Evolutionary conservation across 2,329 filamentous ascomycete genomes (phyloP), one percentile per base, ranked within the genome.

Genomic region (Hypocreales sp.): DNA sequence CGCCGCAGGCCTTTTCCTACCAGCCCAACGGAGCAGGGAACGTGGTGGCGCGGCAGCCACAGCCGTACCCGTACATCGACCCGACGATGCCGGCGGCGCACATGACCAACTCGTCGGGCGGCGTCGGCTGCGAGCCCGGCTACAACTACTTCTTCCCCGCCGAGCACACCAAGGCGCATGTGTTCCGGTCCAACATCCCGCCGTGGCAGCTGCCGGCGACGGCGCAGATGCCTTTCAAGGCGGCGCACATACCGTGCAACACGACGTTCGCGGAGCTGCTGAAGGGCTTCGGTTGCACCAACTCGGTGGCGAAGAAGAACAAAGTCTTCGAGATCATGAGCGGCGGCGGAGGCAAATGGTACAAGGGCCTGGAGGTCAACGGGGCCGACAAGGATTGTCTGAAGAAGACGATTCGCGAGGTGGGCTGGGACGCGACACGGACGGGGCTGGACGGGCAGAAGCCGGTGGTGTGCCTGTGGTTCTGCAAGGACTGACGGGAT

Each of bases 121-220:
- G 67, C 14, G 55, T 62, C 1, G 67, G 69, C 22, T 64, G 64
- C 33, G 70, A 74, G 38, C 67, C 65, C 0, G 72, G 69, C 2
- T 76, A 72, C 51, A 69, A 71, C 49, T 71, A 72, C 47, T 62
- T 73, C 40, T 75, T 73, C 47, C 60, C 67, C 0, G 39, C 51
- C 0, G 56, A 66, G 35, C 66, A 74, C 44, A 68, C 66, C 17
- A 72, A 68, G 35, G 51, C 74, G 6, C 67, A 74, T 37, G 54
- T 76, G 3, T 58, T 77, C 45, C 61, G 61, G 35, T 57, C 59
- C 7, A 39, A 47, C 11, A 53, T 44, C 0, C 53, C 63, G 0
- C 71, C 71, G 0, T 75, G 70, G 70, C 57, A 63, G 35, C 44
- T 61, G 6, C 56, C 48, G 1, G 40, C 46, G 13, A 56, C 51